phyloP scores from a whole-genome alignment of 305 asterid species.

The Petunia hybrid region DNA sequence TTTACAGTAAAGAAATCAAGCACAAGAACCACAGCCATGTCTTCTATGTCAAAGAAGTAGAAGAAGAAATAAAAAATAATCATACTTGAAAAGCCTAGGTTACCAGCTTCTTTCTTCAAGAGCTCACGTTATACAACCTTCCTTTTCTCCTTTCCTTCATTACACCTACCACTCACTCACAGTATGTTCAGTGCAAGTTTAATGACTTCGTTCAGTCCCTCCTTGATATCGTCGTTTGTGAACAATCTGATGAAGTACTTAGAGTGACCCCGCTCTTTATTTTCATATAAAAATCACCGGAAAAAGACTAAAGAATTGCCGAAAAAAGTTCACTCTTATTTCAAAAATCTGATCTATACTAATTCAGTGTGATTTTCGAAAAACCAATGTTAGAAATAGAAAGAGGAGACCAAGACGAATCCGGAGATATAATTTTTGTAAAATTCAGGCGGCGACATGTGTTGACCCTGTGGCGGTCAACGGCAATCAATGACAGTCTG shows the following conservation, averaged over 20 bases:
- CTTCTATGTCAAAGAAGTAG: conserved; percentile 41
- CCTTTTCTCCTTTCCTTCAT: conserved; percentile 63
- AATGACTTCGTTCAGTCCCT: conserved; percentile 63
- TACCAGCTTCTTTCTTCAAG: conserved; percentile 66
- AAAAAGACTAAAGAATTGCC: no score
- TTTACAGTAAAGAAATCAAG: no score
- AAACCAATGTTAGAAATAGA: no score
- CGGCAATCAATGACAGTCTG: no score
- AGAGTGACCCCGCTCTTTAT: conserved; percentile 43
- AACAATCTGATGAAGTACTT: conserved; percentile 56
- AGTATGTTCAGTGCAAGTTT: conserved; percentile 70
- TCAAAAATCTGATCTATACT: no score
- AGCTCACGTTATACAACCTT: conserved; percentile 72
- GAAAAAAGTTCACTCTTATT: no score
- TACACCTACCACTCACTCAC: conserved; percentile 56
- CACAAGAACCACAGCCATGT: conserved; percentile 32
- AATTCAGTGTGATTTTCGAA: no score
- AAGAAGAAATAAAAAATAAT: conserved; percentile 35
- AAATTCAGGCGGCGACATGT: no score
- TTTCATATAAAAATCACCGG: no score
- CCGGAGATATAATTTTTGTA: no score
- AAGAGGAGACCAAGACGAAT: no score
- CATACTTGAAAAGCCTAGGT: conserved; percentile 64
- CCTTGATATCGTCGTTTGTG: conserved; percentile 50
- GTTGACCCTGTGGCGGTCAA: no score